Base-by-base conservation (phyloP, 352 stramenopile species). In the Phytopythium ostracodes region DNA sequence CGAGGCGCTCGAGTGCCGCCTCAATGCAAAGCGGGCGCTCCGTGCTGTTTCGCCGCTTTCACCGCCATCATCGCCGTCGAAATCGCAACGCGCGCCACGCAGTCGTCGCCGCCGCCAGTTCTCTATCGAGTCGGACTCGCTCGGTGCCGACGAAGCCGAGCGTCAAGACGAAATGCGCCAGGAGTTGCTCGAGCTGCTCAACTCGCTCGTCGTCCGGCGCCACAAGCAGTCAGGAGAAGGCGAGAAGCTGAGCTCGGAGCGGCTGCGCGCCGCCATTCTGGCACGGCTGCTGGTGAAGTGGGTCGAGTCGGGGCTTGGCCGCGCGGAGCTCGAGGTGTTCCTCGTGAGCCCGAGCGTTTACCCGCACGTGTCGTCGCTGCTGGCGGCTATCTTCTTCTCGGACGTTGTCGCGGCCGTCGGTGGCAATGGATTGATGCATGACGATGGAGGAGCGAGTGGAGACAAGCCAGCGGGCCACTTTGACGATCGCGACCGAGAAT, bases 251-350 rank as follows among this genome's bases (percentile, higher is more conserved):
- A 77, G 78, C 46, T 75, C 71, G 1, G 70, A 72, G 18, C 63
- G 73, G 43, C 78, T 84, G 38, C 75, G 82, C 5, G 80, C 77
- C 0, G 81, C 83, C 31, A 92, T 96, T 44, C 71, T 96, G 24
- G 79, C 87, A 29, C 83, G 87, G 17, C 65, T 96, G 20, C 57
- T 96, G 3, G 78, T 94, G 22, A 93, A 94, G 60, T 96, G 87
- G 87, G 91, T 91, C 50, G 83, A 93, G 22, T 93, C 88, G 51
- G 78, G 73, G 17, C 61, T 94, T 14, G 56, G 79, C 7, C 72
- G 69, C 24, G 71, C 71, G 2, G 78, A 83, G 22, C 67, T 96
- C 11, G 87, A 96, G 56, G 70, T 77, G 1, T 84, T 83, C 49
- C 64, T 96, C 8, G 77, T 83, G 29, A 79, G 91, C 27, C 58